phyloP scores from a whole-genome alignment of 2,329 filamentous ascomycete genomes.

The Fusarium circinatum region DNA sequence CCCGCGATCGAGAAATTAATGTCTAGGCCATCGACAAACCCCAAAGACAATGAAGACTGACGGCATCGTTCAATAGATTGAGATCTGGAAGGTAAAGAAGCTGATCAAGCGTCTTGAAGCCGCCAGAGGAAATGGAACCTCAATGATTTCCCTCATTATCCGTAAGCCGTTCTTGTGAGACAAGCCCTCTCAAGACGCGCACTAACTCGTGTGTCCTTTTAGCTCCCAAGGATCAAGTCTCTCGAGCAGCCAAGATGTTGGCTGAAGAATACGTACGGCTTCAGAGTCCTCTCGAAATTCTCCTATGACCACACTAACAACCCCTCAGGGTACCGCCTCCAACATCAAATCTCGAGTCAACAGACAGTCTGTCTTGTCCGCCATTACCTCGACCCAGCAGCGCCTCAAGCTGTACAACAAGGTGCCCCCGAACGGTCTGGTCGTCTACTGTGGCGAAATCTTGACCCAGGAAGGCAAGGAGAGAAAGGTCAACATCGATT shows the following conservation, averaged over 20 bases:
- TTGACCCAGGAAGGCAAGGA: constrained; percentile 98
- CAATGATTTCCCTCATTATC: constrained; percentile 99
- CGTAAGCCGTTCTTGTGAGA: constrained; percentile 66
- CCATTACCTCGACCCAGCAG: constrained; percentile 99
- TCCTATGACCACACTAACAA: constrained; percentile 31
- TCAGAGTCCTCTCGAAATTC: not conserved
- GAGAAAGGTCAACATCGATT: constrained; percentile 99
- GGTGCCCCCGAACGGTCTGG: constrained; percentile 95
- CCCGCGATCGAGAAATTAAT: constrained; percentile 44
- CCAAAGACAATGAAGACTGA: constrained; percentile 28
- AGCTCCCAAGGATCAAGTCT: constrained; percentile 99
- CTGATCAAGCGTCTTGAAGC: constrained; percentile 98
- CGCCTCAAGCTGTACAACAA: constrained; percentile 99
- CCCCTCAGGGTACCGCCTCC: constrained; percentile 85
- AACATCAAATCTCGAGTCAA: constrained; percentile 99
- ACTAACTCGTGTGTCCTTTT: constrained; percentile 40
- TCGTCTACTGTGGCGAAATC: constrained; percentile 99
- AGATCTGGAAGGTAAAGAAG: constrained; percentile 99
- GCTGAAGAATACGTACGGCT: constrained; percentile 95
- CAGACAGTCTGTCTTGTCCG: constrained; percentile 95
- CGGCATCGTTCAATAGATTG: constrained; percentile 60
- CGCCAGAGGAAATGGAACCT: constrained; percentile 97
- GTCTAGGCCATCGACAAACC: constrained; percentile 1
- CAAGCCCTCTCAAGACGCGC: constrained; percentile 30
- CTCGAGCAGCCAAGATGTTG: constrained; percentile 98